A percentile compares a stretch with the other conserved stretches of the same genome.
These are phyloP conservation scores for Penicillium sp. DNA, from an alignment of 2,329 filamentous ascomycete species.

Conservation along the genomic window DNA sequence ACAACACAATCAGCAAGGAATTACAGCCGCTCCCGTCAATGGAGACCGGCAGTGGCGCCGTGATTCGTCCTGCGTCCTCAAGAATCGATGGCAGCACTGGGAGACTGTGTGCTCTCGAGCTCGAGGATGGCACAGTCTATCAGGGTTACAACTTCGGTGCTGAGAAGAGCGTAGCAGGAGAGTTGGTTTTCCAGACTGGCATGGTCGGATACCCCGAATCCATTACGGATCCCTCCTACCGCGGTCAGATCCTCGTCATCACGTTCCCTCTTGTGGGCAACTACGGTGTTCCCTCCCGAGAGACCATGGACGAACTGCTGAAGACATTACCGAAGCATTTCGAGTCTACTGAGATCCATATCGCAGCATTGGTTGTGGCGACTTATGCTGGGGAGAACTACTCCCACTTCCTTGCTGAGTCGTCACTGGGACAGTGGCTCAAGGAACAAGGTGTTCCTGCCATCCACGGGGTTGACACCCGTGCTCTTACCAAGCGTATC, in stretches of 20 bases:
- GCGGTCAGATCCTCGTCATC: slow-evolving; percentile 93
- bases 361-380: slow-evolving; percentile 87
- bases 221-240: slow-evolving; percentile 85
- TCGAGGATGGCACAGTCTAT: slow-evolving; percentile 88
- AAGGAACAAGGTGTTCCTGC: slow-evolving; percentile 95
- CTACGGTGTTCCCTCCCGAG: slow-evolving; percentile 91
- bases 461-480: slow-evolving; percentile 93
- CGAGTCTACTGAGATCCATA: slow-evolving; percentile 89
- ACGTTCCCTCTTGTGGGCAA: slow-evolving; percentile 96
- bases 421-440: slow-evolving; percentile 91
- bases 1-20: slow-evolving; percentile 39
- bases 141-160: slow-evolving; percentile 97
- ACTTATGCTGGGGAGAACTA: slow-evolving; percentile 94
- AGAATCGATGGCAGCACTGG: slow-evolving; percentile 59
- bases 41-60: slow-evolving; percentile 37
- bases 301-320: slow-evolving; percentile 82
- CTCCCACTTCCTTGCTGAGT: slow-evolving; percentile 90
- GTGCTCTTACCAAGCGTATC: slow-evolving; percentile 92
- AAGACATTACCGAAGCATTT: slow-evolving; percentile 89
- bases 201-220: slow-evolving; percentile 99
- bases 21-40: slow-evolving; percentile 37
- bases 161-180: slow-evolving; percentile 89
- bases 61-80: slow-evolving; percentile 64
- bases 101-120: slow-evolving; percentile 81
- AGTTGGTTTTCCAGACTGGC: slow-evolving; percentile 98